Conservation (phyloP, 2,329 filamentous ascomycete species). For the Talaromyces sp. region DNA sequence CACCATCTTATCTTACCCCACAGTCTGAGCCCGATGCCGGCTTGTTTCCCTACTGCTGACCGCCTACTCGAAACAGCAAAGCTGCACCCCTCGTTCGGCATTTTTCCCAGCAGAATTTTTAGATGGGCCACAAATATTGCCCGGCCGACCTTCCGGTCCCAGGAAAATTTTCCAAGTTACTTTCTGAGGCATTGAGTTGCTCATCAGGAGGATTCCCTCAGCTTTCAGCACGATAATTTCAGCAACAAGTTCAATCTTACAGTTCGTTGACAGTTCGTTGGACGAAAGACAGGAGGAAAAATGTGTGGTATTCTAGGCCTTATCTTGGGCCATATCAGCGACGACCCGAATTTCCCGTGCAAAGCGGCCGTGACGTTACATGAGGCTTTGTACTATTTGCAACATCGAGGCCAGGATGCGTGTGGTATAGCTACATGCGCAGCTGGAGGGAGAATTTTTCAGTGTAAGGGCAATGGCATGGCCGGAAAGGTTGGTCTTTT, state of each 20-base stretch:
- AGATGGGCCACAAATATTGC: conserved; percentile 1
- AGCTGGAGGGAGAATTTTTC: conserved; percentile 73
- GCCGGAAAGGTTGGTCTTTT: conserved; percentile 62
- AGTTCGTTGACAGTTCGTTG: conserved; percentile 6
- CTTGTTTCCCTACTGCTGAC: background rate
- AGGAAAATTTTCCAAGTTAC: conserved; percentile 11
- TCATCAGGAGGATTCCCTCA: conserved; percentile 14
- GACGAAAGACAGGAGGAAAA: conserved; percentile 19
- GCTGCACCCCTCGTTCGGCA: conserved; percentile 2
- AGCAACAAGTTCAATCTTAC: no score
- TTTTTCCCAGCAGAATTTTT: background rate
- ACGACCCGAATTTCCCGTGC: conserved; percentile 27
- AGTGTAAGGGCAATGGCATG: conserved; percentile 88
- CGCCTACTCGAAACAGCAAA: conserved; percentile 8
- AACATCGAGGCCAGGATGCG: conserved; percentile 81
- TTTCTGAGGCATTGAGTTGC: conserved; percentile 19
- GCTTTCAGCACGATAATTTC: background rate
- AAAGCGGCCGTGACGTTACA: conserved; percentile 60
- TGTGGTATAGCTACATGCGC: conserved; percentile 76
- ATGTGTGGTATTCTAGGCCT: conserved; percentile 64
- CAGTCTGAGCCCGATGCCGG: conserved; percentile 7
- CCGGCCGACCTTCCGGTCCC: conserved; percentile 12
- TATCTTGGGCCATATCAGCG: conserved; percentile 56
- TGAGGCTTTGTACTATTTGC: conserved; percentile 67
- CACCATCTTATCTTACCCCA: conserved; percentile 6